Conservation (phyloP, 78 protist genomes). For the Polysphondylium violaceum region DNA sequence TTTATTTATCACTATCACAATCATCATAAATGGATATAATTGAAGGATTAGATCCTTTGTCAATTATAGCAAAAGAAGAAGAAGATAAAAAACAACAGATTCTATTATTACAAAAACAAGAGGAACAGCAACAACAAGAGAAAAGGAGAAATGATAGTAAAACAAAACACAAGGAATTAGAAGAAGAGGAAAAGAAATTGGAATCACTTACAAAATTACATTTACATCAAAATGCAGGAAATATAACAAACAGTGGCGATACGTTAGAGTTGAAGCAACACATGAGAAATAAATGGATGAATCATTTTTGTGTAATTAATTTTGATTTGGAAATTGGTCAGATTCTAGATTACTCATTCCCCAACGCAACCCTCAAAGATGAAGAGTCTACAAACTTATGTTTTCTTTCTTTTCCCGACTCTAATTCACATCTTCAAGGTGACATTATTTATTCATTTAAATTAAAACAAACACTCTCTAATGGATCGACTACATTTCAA, state of each 20-base stretch:
- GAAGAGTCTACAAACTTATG: constrained; percentile 53
- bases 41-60: constrained; percentile 44
- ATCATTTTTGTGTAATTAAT: constrained; percentile 60
- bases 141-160: neutral
- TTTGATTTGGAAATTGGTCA: constrained; percentile 89
- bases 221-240: constrained; percentile 13
- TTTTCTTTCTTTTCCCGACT: constrained; percentile 85
- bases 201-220: constrained; percentile 41
- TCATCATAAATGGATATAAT: constrained; percentile 4
- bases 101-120: constrained; percentile 5
- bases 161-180: constrained; percentile 12
- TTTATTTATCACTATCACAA: too few relatives aligned
- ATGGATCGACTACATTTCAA: constrained; percentile 6
- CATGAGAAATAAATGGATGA: constrained; percentile 67
- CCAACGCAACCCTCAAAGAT: constrained; percentile 25
- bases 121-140: constrained; percentile 17
- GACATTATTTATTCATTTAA: constrained; percentile 83
- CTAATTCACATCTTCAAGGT: constrained; percentile 81
- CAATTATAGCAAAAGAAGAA: constrained; percentile 41
- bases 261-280: neutral
- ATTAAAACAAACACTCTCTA: constrained; percentile 12
- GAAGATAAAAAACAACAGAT: constrained; percentile 29
- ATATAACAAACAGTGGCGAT: neutral
- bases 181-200: constrained; percentile 31
- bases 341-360: constrained; percentile 66